Evolutionary conservation across 2,329 filamentous ascomycete genomes (phyloP), one percentile per base, ranked within the genome.

Genomic region (Lasiodiplodia gonubiensis): DNA sequence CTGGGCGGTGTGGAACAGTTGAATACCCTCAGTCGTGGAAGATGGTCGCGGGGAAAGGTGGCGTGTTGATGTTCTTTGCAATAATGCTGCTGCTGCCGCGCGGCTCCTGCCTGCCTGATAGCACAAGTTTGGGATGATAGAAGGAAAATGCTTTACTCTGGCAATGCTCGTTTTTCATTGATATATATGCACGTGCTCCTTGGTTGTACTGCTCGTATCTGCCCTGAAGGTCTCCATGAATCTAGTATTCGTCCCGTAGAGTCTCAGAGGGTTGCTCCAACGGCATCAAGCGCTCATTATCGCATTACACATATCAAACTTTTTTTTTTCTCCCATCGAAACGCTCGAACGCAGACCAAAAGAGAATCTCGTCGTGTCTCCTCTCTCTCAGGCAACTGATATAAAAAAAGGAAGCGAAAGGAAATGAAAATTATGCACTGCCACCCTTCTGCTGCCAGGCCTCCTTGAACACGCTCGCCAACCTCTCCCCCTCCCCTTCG

Each of bases 381-480:
- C 10, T 33, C 30, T 33, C 27, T 30, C 30, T 33, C 30, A 10
- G 30, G 30, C 30, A 8, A 33, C 30, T 33, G 7, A 33, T 33
- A 33, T 8, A 1, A 33, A 33, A 33, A 27, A 33, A 30, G 27
- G 27, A 30, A 33, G 10, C 16, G 11, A n/a, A n/a, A 21, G n/a
- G 10, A 49, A 49, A n/a, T 11, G n/a, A n/a, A n/a, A n/a, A 35
- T 8, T 27, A 35, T 27, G 52, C 27, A 27, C 33, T 18, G 35
- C 37, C 30, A 33, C 30, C 30, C 30, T 33, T 71, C 57, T 72
- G 81, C 71, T 88, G 84, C 90, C 91, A 95, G 52, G 90, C 90
- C 53, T 82, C 82, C 79, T 86, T 90, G 75, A 97, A 97, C 25
- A 91, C 77, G 5, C 78, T 81, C 42, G 86, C 85, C 73, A 94